Evolutionary conservation across 345 rosid species (phyloP), one percentile per base, ranked within the genome.

Genomic region (Sisymbrium altissimum): DNA sequence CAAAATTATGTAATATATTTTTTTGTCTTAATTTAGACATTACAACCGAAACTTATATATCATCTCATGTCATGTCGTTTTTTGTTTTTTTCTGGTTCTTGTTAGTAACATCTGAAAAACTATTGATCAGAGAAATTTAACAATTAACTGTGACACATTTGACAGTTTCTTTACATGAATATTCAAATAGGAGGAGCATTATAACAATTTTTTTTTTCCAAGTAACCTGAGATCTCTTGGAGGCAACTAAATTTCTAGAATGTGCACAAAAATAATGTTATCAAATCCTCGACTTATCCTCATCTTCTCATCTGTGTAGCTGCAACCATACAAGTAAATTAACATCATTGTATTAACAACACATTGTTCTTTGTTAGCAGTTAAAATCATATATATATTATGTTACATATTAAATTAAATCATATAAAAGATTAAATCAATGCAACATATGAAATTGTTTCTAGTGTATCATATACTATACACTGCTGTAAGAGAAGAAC

Each of bases 201-300:
- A 66, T 15, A 58, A 74, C 62, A 36, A 13, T 21, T 10, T n/a
- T 0, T 15, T n/a, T 38, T 21, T 39, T 3, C 43, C 1, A 9
- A 25, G 14, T 10, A 39, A 15, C n/a, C 21, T 19, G 7, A 43
- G 5, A 25, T 55, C 27, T 29, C 18, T 29, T 43, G 5, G 19
- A 66, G 23, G 0, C 15, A 41, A 41, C 74, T 75, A 75, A 33
- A 43, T 54, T 18, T 76, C 79, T 44, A 70, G 80, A 23, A 77
- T 63, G 58, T 91, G 96, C 61, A 93, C 97, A 14, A 91, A 94
- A 9, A 85, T 48, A 46, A 88, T 84, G 45, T 81, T 76, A 45
- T 80, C 87, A 80, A 85, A 86, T 6, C 96, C 98, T 23, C 83
- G 77, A 60, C 87, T 86, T 30, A 93, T 86, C 77, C 98, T 86